Base-by-base conservation (phyloP, 1,284 basidiomycete genomes). In the Phaffia rhodozyma region DNA sequence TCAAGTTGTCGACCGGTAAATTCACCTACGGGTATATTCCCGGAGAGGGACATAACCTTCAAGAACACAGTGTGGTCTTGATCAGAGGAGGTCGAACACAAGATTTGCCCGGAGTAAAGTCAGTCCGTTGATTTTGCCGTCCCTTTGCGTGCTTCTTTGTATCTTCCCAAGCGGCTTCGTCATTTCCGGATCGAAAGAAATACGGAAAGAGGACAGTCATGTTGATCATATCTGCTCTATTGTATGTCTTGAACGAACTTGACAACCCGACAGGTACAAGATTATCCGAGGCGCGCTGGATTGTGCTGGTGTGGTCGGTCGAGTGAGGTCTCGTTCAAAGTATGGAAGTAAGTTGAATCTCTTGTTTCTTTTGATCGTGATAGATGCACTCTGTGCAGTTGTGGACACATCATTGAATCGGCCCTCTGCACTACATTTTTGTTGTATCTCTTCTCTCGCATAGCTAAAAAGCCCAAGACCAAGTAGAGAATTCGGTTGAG, bases 61-160 rank as follows among this genome's bases (percentile, higher is more conserved):
- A 98, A 78, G 96, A 98, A 75, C 96, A 99, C 73, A 87, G 86
- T 73, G 96, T 98, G 2, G 93, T 98, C 4, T 77, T 97, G 53
- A 83, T 98, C 25, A 80, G 93, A 71, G 96, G 96, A 18, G 96
- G 96, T 9, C 83, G 92, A 78, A 87, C 92, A 3, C 93, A 97
- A 79, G 96, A 98, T 84, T 81, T 97, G 74, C 93, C 93, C 48
- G 92, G 93, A 83, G 87, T 96, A 43, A 84, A 87, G 92, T 94
- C 73, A 66, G 88, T 79, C 34, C 60, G 54, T 59, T 30, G 23
- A n/a, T 55, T 56, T n/a, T 49, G 29, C 21, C 27, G 30, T 25
- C 32, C 38, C 49, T n/a, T 21, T 32, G 63, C 61, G 51, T 61
- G 50, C 11, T 30, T 21, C 53, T 27, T 21, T 27, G 20, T 32